Conservation (phyloP, 2,329 filamentous ascomycete genomes). For the Trichoderma citrinoviride region DNA sequence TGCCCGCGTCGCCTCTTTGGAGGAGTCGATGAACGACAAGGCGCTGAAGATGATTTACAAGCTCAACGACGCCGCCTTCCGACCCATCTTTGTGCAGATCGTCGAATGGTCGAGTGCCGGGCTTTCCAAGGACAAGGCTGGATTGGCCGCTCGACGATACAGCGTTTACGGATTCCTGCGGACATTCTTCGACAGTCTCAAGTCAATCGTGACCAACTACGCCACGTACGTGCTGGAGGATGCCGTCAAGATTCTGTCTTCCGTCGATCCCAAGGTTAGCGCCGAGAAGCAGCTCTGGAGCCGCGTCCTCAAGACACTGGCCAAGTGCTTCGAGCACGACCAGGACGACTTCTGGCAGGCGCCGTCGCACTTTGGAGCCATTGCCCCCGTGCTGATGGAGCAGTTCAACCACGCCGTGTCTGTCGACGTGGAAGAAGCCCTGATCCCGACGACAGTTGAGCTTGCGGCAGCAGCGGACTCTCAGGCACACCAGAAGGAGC, state of each 20-base stretch:
- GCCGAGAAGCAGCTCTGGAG: slow-evolving; percentile 62
- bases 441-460: slow-evolving; percentile 75
- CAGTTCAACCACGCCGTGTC: slow-evolving; percentile 57
- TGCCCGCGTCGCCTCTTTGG: slow-evolving; percentile 56
- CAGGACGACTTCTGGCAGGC: slow-evolving; percentile 96
- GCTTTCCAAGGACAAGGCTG: slow-evolving; percentile 56
- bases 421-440: slow-evolving; percentile 46
- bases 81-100: slow-evolving; percentile 84
- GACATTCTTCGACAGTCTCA: slow-evolving; percentile 78
- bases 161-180: slow-evolving; percentile 80
- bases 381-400: slow-evolving; percentile 66
- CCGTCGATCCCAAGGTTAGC: slow-evolving; percentile 46
- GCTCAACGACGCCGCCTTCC: slow-evolving; percentile 89
- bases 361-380: slow-evolving; percentile 76
- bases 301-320: slow-evolving; percentile 67
- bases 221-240: slow-evolving; percentile 80
- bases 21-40: slow-evolving; percentile 64
- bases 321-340: slow-evolving; percentile 79
- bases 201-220: slow-evolving; percentile 93
- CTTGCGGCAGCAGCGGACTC: slow-evolving; percentile 79
- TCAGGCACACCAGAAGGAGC: slow-evolving; percentile 83
- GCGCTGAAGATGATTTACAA: slow-evolving; percentile 92
- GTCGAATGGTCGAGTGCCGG: slow-evolving; percentile 72
- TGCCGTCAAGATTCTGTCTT: slow-evolving; percentile 61
- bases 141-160: slow-evolving; percentile 62